Conservation (phyloP, 495 filamentous ascomycete species). For the Thozetella sp. region DNA sequence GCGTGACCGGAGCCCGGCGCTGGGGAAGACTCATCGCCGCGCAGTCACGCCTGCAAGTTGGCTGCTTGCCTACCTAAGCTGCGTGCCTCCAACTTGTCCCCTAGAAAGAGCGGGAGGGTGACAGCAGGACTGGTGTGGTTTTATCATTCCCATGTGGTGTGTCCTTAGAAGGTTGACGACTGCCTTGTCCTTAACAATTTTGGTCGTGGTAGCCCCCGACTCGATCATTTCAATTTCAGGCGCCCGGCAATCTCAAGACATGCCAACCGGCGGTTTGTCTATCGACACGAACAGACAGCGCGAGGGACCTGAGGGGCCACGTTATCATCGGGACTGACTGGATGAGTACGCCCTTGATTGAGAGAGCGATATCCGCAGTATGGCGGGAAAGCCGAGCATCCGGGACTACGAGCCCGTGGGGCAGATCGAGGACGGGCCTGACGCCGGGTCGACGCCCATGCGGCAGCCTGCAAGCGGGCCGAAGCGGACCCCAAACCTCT, state of each 20-base stretch:
- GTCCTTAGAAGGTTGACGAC: not conserved
- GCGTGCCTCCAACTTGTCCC: too few relatives aligned
- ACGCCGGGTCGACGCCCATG: not conserved
- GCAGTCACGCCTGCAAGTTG: too few relatives aligned
- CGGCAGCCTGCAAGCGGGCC: not conserved
- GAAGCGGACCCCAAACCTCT: not conserved
- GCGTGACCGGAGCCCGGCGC: too few relatives aligned
- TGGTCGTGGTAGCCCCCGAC: too few relatives aligned
- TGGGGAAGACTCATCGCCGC: too few relatives aligned
- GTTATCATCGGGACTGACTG: not conserved
- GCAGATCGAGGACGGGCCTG: constrained; percentile 5
- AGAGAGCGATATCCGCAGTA: not conserved
- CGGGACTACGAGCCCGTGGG: constrained; percentile 12
- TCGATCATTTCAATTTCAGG: not conserved
- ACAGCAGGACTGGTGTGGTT: too few relatives aligned
- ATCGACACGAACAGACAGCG: too few relatives aligned
- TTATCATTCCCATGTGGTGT: too few relatives aligned
- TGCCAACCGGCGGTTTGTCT: too few relatives aligned
- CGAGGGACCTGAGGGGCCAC: too few relatives aligned
- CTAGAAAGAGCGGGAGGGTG: too few relatives aligned
- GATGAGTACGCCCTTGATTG: not conserved
- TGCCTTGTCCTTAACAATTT: not conserved
- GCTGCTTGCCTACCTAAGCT: too few relatives aligned
- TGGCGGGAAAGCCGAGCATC: not conserved
- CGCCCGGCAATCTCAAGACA: not conserved